phyloP scores from a whole-genome alignment of 495 filamentous ascomycete genomes.

The Neurospora sp. region DNA sequence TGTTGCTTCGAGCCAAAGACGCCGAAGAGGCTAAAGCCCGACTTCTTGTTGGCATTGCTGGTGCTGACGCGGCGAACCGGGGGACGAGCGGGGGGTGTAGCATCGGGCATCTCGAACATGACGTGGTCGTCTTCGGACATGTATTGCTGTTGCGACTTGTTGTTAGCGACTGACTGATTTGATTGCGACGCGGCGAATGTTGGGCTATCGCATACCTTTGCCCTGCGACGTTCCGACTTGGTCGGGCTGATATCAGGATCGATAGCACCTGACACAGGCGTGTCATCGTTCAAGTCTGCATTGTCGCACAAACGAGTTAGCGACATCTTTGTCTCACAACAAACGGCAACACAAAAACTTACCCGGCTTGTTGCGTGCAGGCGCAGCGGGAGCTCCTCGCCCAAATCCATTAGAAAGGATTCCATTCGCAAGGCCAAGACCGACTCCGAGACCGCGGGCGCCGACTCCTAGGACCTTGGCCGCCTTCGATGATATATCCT shows the following conservation, averaged over 20 bases:
- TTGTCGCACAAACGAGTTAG: constrained; percentile 9
- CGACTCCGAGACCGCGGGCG: constrained; percentile 3
- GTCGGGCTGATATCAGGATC: constrained; percentile 34
- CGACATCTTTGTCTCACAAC: constrained; percentile 3
- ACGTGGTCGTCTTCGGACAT: constrained; percentile 32
- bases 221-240: constrained; percentile 32
- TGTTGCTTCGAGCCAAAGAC: constrained; percentile 25
- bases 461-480: constrained; percentile 42
- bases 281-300: not conserved
- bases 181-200: constrained; percentile 1
- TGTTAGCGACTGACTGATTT: constrained; percentile 16
- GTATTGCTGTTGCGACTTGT: constrained; percentile 21
- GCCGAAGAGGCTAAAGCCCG: constrained; percentile 33
- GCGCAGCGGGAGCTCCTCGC: constrained; percentile 16
- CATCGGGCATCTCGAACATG: constrained; percentile 26
- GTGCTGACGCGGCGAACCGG: constrained; percentile 33
- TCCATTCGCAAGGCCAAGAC: constrained; percentile 12
- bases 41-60: constrained; percentile 27
- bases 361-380: constrained; percentile 26
- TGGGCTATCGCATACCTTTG: constrained; percentile 28
- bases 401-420: not conserved
- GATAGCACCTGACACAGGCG: constrained; percentile 16
- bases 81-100: constrained; percentile 23
- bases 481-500: constrained; percentile 43
- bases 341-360: constrained; percentile 9